Evolutionary conservation across 305 asterid species (phyloP).

Genomic region (Andrographis paniculata): DNA sequence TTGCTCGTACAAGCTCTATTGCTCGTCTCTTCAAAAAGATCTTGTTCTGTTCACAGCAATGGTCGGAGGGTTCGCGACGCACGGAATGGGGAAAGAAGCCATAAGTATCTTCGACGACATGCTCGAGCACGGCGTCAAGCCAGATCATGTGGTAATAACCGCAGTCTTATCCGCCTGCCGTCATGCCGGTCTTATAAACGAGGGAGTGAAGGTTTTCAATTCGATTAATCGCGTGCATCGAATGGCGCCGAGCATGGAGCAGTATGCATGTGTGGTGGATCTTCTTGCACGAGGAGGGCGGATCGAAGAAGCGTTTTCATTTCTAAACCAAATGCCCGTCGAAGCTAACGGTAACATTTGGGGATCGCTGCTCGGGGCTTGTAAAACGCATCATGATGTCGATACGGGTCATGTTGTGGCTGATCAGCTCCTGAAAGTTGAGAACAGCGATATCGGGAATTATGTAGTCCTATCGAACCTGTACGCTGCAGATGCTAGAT

Average conservation of each 20-base stretch:
- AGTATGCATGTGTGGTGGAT: neutral
- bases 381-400: slow-evolving; percentile 65
- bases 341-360: slow-evolving; percentile 58
- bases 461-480: neutral
- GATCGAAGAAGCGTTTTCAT: slow-evolving; percentile 52
- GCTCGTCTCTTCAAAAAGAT: slow-evolving; percentile 48
- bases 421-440: slow-evolving; percentile 32
- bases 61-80: slow-evolving; percentile 88
- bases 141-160: slow-evolving; percentile 68
- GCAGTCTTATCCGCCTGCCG: slow-evolving; percentile 82
- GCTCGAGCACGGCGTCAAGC: slow-evolving; percentile 56
- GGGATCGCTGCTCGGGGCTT: slow-evolving; percentile 80
- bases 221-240: slow-evolving; percentile 41
- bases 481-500: slow-evolving; percentile 1
- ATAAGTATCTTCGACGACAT: slow-evolving; percentile 39
- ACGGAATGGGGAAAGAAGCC: slow-evolving; percentile 77
- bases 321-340: slow-evolving; percentile 52
- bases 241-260: neutral
- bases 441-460: slow-evolving; percentile 49
- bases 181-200: slow-evolving; percentile 72
- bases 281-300: slow-evolving; percentile 33
- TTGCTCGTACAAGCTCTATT: slow-evolving; percentile 52
- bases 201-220: slow-evolving; percentile 52
- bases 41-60: slow-evolving; percentile 73
- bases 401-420: slow-evolving; percentile 48